Base-by-base conservation (phyloP, 345 rosid species). In the Garcia nutans region DNA sequence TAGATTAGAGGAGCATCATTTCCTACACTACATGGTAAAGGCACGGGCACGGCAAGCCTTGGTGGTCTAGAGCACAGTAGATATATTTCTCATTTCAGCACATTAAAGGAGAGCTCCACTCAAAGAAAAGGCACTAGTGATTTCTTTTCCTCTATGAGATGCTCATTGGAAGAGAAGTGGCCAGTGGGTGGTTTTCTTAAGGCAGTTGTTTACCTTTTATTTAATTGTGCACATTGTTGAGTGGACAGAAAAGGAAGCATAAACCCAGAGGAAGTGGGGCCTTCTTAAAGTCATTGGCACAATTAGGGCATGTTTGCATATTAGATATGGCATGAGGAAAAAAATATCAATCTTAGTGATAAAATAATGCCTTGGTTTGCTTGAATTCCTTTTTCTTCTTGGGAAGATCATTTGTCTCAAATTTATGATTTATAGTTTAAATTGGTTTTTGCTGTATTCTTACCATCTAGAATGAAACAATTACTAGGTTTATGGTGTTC, bases 141-240 rank as follows among this genome's bases (percentile, higher is more conserved):
- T 41, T 59, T 68, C 54, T 60, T 76, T 74, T 71, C 17, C 20
- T 37, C 15, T 63, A 8, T 20, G 44, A 26, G 65, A 59, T 80
- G 78, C 72, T 81, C 20, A 67, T 57, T 71, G 74, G 70, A 42
- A 41, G 44, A 57, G 73, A 76, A 72, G 77, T 75, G 72, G 57
- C 24, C 13, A 47, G 10, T 47, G 50, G 12, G 41, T 28, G 41
- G 69, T 63, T 76, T 72, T 8, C 56, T 70, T 64, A 61, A 63
- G 77, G 67, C 47, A 67, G 65, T 33, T 56, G 69, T 26, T 72
- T 74, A 68, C 74, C 79, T 78, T 84, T 78, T 54, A 76, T 78
- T 42, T 28, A 22, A 54, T 70, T 76, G 64, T 58, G 65, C 65
- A 76, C 72, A 65, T 60, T 47, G 54, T 74, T 65, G 70, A 76